A percentile compares a stretch with the other conserved stretches of the same genome.
Evolutionary conservation across 345 rosid genomes (phyloP).

Genomic region (Murraya paniculata): DNA sequence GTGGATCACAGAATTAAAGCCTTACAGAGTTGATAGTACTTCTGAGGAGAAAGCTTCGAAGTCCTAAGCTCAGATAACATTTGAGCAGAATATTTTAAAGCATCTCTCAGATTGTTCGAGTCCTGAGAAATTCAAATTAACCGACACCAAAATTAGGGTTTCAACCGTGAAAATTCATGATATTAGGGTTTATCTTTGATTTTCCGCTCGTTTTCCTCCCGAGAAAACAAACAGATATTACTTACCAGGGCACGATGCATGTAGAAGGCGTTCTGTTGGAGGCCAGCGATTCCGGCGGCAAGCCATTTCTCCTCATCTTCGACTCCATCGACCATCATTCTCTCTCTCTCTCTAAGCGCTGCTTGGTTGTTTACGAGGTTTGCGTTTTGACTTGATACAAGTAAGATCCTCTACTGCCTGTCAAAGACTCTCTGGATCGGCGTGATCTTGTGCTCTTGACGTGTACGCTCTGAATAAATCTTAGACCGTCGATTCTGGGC

Average conservation of each 20-base stretch:
- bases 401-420: slow-evolving; percentile 25
- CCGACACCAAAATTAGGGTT: neutral
- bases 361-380: slow-evolving; percentile 24
- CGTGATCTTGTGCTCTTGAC: slow-evolving; percentile 16
- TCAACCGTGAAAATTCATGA: neutral
- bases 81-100: slow-evolving; percentile 97
- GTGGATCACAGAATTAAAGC: slow-evolving; percentile 21
- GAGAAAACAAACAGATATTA: slow-evolving; percentile 18
- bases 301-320: slow-evolving; percentile 99
- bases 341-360: slow-evolving; percentile 19
- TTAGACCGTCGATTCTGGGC: too few species aligned
- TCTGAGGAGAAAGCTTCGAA: slow-evolving; percentile 95
- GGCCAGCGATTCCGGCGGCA: slow-evolving; percentile 87
- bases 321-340: slow-evolving; percentile 81
- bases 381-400: slow-evolving; percentile 32
- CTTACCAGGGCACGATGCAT: slow-evolving; percentile 99
- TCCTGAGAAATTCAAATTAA: slow-evolving; percentile 43
- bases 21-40: slow-evolving; percentile 93
- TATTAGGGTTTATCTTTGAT: slow-evolving; percentile 27
- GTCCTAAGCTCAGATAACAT: slow-evolving; percentile 98
- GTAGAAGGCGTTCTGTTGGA: slow-evolving; percentile 94
- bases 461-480: slow-evolving; percentile 3
- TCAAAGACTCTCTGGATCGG: slow-evolving; percentile 21
- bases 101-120: slow-evolving; percentile 92
- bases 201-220: neutral